Percentiles rank a stretch among this genome's conserved stretches.
These are phyloP conservation scores for Camelina neglecta DNA, from an alignment of 345 rosid genomes.

Conservation along the genomic window DNA sequence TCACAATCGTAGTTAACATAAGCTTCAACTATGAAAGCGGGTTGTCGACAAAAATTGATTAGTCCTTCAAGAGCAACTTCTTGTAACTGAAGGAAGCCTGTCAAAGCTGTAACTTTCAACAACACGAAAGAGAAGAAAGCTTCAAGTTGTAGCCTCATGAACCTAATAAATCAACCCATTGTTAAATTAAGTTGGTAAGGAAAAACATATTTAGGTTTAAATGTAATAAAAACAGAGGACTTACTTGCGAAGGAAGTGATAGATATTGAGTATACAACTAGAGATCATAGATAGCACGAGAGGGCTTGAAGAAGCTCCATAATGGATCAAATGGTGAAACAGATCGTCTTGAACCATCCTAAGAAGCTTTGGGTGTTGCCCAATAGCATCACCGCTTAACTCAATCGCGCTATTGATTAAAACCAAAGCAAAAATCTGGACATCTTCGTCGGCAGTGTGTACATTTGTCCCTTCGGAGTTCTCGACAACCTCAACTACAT, in stretches of 20 bases:
- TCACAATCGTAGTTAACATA: constrained; percentile 89
- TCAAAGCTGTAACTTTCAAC: constrained; percentile 52
- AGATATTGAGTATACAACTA: constrained; percentile 81
- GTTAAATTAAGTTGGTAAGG: neutral
- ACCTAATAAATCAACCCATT: constrained; percentile 52
- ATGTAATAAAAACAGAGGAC: constrained; percentile 3
- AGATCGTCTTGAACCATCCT: constrained; percentile 83
- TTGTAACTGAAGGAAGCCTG: constrained; percentile 62
- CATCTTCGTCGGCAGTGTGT: constrained; percentile 69
- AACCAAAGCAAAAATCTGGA: constrained; percentile 61
- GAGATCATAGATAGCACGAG: constrained; percentile 86
- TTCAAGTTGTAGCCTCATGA: constrained; percentile 85
- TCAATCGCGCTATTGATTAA: constrained; percentile 78
- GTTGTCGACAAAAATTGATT: constrained; percentile 86
- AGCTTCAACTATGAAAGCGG: constrained; percentile 71
- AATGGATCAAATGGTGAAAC: constrained; percentile 86
- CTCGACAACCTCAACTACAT: constrained; percentile 72
- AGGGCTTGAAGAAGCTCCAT: constrained; percentile 73
- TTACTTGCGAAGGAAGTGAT: constrained; percentile 86
- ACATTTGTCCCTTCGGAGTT: constrained; percentile 55
- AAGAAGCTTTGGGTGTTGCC: constrained; percentile 73
- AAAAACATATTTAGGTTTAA: neutral
- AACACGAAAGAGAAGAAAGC: constrained; percentile 80
- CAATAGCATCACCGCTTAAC: constrained; percentile 78
- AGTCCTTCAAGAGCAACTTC: constrained; percentile 89